These are phyloP conservation scores for Periconia digitata DNA, from an alignment of 2,329 filamentous ascomycete genomes.

Conservation along the genomic window DNA sequence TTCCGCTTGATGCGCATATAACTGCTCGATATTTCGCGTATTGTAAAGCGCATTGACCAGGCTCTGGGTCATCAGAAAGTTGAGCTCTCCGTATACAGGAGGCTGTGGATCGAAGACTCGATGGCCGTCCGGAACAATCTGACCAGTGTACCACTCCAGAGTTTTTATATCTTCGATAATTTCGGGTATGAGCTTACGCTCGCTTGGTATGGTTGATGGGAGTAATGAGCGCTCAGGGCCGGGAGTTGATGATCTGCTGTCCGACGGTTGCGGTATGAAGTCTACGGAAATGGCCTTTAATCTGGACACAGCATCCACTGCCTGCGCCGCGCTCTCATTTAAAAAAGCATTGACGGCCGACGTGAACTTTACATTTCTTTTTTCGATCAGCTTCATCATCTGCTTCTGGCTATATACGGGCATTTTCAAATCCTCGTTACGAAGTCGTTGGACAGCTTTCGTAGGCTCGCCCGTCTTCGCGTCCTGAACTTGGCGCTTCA, in stretches of 20 bases:
- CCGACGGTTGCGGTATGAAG: constrained; percentile 64
- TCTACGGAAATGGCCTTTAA: constrained; percentile 61
- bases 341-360: constrained; percentile 77
- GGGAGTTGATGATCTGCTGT: constrained; percentile 47
- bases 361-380: constrained; percentile 80
- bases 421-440: constrained; percentile 82
- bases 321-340: constrained; percentile 67
- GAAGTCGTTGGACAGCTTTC: constrained; percentile 67
- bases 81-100: constrained; percentile 77
- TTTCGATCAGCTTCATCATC: constrained; percentile 85
- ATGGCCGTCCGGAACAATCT: constrained; percentile 92
- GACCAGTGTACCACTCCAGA: constrained; percentile 83
- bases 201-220: constrained; percentile 73
- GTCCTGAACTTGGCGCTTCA: constrained; percentile 76
- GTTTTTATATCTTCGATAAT: constrained; percentile 83
- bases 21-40: constrained; percentile 77
- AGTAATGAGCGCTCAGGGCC: constrained; percentile 50
- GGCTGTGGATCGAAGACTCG: constrained; percentile 85
- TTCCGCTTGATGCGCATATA: constrained; percentile 91
- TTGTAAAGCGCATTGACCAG: constrained; percentile 97
- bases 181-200: constrained; percentile 77
- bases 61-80: constrained; percentile 84
- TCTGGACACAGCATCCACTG: constrained; percentile 66
- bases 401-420: constrained; percentile 92
- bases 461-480: constrained; percentile 73